Percentiles rank a stretch among this genome's conserved stretches.
Evolutionary conservation across 2,329 filamentous ascomycete species (phyloP).

Genomic region (Onygenales sp.): DNA sequence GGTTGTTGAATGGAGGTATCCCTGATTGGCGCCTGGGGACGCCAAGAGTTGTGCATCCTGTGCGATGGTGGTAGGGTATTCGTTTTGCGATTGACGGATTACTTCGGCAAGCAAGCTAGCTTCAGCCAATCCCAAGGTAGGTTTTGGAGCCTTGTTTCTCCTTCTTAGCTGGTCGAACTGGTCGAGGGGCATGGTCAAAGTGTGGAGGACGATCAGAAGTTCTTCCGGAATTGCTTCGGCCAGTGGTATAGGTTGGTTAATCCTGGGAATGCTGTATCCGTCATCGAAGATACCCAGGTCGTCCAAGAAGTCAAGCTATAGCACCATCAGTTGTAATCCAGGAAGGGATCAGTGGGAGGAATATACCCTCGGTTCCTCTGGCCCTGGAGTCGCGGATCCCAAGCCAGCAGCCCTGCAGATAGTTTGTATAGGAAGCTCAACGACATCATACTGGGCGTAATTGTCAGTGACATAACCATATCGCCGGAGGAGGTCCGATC

Average conservation of each 20-base stretch:
- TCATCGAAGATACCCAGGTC: conserved; percentile 60
- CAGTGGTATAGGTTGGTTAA: conserved; percentile 18
- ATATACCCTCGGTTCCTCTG: conserved; percentile 24
- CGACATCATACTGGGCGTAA: conserved; percentile 71
- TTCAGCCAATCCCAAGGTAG: conserved; percentile 18
- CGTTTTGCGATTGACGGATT: conserved; percentile 25
- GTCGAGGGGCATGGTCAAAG: conserved; percentile 22
- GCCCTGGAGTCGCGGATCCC: conserved; percentile 15
- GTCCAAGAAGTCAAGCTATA: conserved; percentile 46
- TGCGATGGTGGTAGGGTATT: conserved; percentile 47
- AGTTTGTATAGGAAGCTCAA: conserved; percentile 60
- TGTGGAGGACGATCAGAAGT: conserved; percentile 29
- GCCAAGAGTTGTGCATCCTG: conserved; percentile 39
- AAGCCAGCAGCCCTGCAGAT: conserved; percentile 39
- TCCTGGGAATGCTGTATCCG: conserved; percentile 53
- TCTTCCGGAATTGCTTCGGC: conserved; percentile 30
- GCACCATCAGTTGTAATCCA: conserved; percentile 8
- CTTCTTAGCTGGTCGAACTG: conserved; percentile 24
- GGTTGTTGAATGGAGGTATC: conserved; percentile 25
- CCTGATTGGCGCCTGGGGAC: conserved; percentile 20
- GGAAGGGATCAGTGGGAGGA: neutral
- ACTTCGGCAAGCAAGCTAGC: conserved; percentile 25
- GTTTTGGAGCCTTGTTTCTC: conserved; percentile 29
- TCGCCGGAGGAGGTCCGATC: conserved; percentile 69
- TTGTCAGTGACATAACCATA: conserved; percentile 81